Percentiles rank a stretch among this genome's conserved stretches.
Evolutionary conservation across 1,139 yeast genomes (phyloP).

Genomic region (Magnusiomyces clavatus): DNA sequence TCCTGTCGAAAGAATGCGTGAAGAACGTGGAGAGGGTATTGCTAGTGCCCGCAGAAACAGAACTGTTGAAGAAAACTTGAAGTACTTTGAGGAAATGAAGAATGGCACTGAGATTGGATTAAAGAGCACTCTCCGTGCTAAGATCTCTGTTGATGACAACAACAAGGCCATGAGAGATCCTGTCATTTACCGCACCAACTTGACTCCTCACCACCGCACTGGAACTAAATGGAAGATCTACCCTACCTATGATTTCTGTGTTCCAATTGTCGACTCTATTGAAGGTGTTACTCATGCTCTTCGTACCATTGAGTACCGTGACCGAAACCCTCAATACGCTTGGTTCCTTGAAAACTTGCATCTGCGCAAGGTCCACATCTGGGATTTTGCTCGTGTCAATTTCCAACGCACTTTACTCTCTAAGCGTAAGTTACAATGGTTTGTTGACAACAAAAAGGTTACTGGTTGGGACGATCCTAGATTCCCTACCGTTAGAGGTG

Average conservation of each 20-base stretch:
- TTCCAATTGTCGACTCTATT: conserved; percentile 85
- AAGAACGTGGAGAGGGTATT: conserved; percentile 95
- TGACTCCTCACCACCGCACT: conserved; percentile 95
- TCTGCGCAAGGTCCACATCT: conserved; percentile 84
- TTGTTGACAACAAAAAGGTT: conserved; percentile 83
- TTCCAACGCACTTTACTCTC: conserved; percentile 89
- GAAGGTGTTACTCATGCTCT: conserved; percentile 97
- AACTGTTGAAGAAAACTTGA: conserved; percentile 77
- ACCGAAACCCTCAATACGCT: conserved; percentile 94
- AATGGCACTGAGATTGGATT: conserved; percentile 86
- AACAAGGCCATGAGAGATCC: conserved; percentile 97
- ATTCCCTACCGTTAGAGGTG: conserved; percentile 98
- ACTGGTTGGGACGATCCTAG: conserved; percentile 97
- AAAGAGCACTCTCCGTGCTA: conserved; percentile 88
- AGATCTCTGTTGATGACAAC: conserved; percentile 79
- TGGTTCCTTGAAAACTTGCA: conserved; percentile 82
- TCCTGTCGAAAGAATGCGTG: conserved; percentile 89
- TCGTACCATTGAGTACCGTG: conserved; percentile 96
- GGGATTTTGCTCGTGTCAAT: conserved; percentile 97
- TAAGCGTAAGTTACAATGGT: conserved; percentile 97
- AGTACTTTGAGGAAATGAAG: conserved; percentile 83
- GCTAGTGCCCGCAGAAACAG: conserved; percentile 67
- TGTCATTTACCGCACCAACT: conserved; percentile 90
- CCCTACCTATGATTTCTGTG: conserved; percentile 98
- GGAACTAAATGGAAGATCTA: conserved; percentile 88